Conservation (phyloP, 805 yeast genomes). For the Grigorovia yakushimaensis region DNA sequence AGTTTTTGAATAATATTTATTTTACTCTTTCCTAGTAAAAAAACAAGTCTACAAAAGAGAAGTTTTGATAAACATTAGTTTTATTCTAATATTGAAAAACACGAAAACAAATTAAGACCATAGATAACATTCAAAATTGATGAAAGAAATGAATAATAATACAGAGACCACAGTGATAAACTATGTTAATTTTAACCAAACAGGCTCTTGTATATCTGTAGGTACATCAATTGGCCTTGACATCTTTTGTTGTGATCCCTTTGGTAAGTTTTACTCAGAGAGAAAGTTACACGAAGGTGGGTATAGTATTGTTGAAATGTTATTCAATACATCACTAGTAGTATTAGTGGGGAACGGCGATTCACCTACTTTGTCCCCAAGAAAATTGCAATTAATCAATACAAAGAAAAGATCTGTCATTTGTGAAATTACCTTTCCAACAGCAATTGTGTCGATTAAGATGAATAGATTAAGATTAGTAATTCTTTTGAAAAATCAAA, state of each 20-base stretch:
- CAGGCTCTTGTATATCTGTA: conserved; percentile 58
- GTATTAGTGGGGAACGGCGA: conserved; percentile 70
- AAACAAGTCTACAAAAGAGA: too few species aligned
- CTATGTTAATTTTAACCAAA: conserved; percentile 63
- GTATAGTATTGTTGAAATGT: conserved; percentile 63
- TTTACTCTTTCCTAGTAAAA: too few species aligned
- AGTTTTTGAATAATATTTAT: too few species aligned
- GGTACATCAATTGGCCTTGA: conserved; percentile 56
- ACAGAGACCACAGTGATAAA: conserved; percentile 15
- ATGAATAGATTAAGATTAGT: conserved; percentile 56
- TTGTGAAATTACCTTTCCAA: conserved; percentile 65
- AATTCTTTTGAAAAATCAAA: conserved; percentile 53
- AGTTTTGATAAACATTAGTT: too few species aligned
- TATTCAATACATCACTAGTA: conserved; percentile 60
- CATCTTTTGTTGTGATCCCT: conserved; percentile 62
- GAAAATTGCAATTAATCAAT: conserved; percentile 73
- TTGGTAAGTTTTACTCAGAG: conserved; percentile 42
- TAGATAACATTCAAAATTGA: not conserved
- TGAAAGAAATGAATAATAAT: not conserved
- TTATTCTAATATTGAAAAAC: not conserved
- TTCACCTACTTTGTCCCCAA: conserved; percentile 58
- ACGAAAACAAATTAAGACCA: not conserved
- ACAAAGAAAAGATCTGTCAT: conserved; percentile 54
- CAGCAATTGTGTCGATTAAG: conserved; percentile 48
- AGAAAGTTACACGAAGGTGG: conserved; percentile 36